Base-by-base conservation (phyloP, 2,329 filamentous ascomycete genomes). In the Chaetoscypha palmicola region DNA sequence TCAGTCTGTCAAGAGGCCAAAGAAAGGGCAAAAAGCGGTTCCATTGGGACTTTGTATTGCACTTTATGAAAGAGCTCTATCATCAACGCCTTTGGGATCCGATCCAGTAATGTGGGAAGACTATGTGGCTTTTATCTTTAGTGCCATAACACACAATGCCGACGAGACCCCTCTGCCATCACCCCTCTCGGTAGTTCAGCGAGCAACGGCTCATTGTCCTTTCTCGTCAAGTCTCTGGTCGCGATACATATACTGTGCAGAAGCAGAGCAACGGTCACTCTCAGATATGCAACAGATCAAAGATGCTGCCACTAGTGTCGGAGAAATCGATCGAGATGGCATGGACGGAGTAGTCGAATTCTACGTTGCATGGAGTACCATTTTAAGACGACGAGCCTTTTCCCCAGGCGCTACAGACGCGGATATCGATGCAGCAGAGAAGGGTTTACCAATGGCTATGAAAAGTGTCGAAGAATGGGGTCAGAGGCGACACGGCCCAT, bases 211-310 rank as follows among this genome's bases (percentile, higher is more conserved):
- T 33, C 92, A 97, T 64, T 95, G 91, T 56, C 90, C 92, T 2
- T 94, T 89, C 84, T 94, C 89, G 5, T 92, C 92, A 12, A 74
- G 78, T 21, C 73, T 98, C 5, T 98, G 92, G 92, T 86, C 87
- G 5, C 81, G 91, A 53, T 90, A 90, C 52, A 83, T 98, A 20
- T 67, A 96, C 41, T 83, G 81, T 16, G 86, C 88, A 3, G 92
- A 97, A 65, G 78, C 86, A 35, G 83, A 86, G 48, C 77, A 77
- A 24, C 76, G 82, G 50, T 73, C 83, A 0, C 95, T 94, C 57
- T 72, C 82, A 19, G 83, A 86, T 38, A 86, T 97, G 41, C 87
- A 94, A 56, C 75, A 81, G 31, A 89, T 96, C 63, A 98, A 98
- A 65, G 88, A 96, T 63, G 81, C 82, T 33, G 92, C 92, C 5